These are phyloP conservation scores for Lactifluus piperatus DNA, from an alignment of 768 basidiomycete species.

Conservation along the genomic window DNA sequence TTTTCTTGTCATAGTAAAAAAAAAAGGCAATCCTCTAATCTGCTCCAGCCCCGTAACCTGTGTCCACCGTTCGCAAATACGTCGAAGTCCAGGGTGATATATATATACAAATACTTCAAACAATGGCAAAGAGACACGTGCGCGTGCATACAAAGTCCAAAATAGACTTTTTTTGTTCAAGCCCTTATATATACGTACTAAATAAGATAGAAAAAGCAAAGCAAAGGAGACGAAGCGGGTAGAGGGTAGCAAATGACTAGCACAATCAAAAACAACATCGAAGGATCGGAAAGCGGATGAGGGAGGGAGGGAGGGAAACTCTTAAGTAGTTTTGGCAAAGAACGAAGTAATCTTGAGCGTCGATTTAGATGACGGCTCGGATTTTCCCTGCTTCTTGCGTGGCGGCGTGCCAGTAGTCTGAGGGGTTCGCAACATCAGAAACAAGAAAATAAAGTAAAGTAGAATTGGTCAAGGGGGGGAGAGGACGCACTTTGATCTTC, in stretches of 20 bases:
- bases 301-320: neutral
- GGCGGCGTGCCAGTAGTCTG: neutral
- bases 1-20: too few relatives aligned
- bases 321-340: conserved; percentile 7
- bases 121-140: too few relatives aligned
- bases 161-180: too few relatives aligned
- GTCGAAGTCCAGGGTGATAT: too few relatives aligned
- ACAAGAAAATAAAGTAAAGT: neutral
- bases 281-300: neutral
- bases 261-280: neutral
- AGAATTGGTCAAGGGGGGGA: neutral
- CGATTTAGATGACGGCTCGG: neutral
- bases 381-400: conserved; percentile 13
- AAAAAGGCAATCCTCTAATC: too few relatives aligned
- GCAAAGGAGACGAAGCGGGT: neutral
- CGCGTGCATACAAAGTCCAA: too few relatives aligned
- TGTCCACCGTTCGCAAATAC: too few relatives aligned
- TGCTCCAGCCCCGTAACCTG: too few relatives aligned
- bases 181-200: too few relatives aligned
- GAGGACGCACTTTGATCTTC: conserved; percentile 1
- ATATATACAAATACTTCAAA: too few relatives aligned
- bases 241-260: neutral
- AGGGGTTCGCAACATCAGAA: neutral
- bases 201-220: too few relatives aligned
- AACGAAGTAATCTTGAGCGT: conserved; percentile 20